Evolutionary conservation across 352 stramenopile species (phyloP).

Genomic region (Phytophthora sansomeana): DNA sequence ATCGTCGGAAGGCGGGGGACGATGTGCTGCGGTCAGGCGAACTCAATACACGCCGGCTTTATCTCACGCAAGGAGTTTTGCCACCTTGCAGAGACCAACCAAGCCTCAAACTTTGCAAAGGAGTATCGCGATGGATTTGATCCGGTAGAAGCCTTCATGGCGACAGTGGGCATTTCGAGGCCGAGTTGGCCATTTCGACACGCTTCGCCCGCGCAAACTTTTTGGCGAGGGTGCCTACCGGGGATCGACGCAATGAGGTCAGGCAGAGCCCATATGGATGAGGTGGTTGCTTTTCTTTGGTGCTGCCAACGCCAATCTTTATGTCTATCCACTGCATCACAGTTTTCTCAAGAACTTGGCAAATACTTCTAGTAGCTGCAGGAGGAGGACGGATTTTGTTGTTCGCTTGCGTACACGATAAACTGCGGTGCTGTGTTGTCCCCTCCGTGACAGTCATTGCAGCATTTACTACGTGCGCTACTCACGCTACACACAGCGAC

Average conservation of each 20-base stretch:
- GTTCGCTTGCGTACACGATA: too few species aligned
- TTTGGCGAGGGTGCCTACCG: background rate
- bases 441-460: too few species aligned
- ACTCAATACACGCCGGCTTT: conserved; percentile 28
- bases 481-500: too few species aligned
- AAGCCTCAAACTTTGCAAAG: conserved; percentile 23
- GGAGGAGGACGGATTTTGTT: too few species aligned
- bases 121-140: conserved; percentile 30
- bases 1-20: conserved; percentile 21
- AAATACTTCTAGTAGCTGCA: too few species aligned
- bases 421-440: too few species aligned
- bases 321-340: conserved; percentile 25
- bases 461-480: too few species aligned
- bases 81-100: conserved; percentile 27
- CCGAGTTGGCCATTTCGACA: too few species aligned
- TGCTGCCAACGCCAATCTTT: background rate
- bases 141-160: conserved; percentile 14
- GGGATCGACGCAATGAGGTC: conserved; percentile 3
- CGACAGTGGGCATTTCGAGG: background rate
- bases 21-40: conserved; percentile 35
- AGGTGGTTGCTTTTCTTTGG: conserved; percentile 3
- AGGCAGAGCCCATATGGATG: conserved; percentile 16
- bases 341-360: conserved; percentile 8
- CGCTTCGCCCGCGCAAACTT: background rate
- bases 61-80: conserved; percentile 9